Percentiles rank a stretch among this genome's conserved stretches.
These are phyloP conservation scores for Knoxia roxburghii DNA, from an alignment of 257 asterid genomes.

Conservation along the genomic window DNA sequence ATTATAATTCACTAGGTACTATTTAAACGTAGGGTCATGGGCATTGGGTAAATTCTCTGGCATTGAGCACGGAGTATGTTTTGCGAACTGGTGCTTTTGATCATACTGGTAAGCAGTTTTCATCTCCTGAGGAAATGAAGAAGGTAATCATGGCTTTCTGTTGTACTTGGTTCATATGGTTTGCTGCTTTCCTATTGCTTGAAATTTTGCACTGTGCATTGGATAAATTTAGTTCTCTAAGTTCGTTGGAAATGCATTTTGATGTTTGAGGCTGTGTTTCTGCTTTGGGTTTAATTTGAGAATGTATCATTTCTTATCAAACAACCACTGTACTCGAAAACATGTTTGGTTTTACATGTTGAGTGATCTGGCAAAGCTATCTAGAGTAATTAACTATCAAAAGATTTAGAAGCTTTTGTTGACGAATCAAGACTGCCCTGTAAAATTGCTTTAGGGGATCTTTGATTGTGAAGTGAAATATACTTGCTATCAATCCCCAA, in stretches of 20 bases:
- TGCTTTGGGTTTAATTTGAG: too few species aligned
- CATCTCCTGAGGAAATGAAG: conserved; percentile 91
- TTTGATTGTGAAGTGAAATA: too few species aligned
- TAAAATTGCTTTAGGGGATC: too few species aligned
- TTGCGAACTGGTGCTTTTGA: conserved; percentile 95
- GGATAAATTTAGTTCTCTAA: background rate
- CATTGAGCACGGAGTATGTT: conserved; percentile 91
- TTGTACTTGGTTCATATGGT: background rate
- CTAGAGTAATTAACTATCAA: too few species aligned
- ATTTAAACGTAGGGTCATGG: conserved; percentile 73
- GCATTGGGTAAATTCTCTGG: conserved; percentile 96
- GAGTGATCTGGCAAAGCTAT: too few species aligned
- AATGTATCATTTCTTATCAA: too few species aligned
- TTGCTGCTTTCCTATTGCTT: background rate
- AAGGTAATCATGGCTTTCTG: conserved; percentile 38
- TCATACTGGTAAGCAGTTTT: conserved; percentile 56
- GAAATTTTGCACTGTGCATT: background rate
- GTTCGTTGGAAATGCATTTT: conserved; percentile 1
- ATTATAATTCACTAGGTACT: background rate
- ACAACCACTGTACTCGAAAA: too few species aligned
- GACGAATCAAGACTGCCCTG: too few species aligned
- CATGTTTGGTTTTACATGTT: too few species aligned
- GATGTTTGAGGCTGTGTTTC: background rate
- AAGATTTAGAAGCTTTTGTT: too few species aligned
- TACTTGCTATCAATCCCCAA: too few species aligned